These are phyloP conservation scores for Lentinula aciculospora DNA, from an alignment of 768 basidiomycete species.

Conservation along the genomic window DNA sequence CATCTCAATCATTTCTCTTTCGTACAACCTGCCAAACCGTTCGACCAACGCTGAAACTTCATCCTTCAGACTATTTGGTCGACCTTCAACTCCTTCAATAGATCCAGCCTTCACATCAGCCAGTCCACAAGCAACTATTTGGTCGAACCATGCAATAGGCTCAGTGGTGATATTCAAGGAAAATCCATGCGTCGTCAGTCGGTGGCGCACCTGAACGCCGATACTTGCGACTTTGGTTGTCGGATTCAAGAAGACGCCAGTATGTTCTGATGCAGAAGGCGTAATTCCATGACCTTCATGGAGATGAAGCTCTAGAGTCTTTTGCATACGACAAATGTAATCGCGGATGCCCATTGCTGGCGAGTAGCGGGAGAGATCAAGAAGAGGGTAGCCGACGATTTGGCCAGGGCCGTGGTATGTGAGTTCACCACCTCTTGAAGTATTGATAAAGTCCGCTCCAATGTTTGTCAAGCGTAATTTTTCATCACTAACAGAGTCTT, in stretches of 20 bases:
- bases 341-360: conserved; percentile 69
- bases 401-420: conserved; percentile 99
- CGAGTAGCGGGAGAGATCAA: conserved; percentile 78
- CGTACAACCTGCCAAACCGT: conserved; percentile 42
- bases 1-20: conserved; percentile 42
- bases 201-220: conserved; percentile 92
- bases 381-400: conserved; percentile 89
- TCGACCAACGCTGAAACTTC: conserved; percentile 48
- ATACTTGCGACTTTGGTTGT: conserved; percentile 89
- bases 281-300: conserved; percentile 51
- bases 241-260: conserved; percentile 84
- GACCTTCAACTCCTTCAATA: conserved; percentile 42
- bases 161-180: conserved; percentile 84
- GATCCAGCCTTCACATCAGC: conserved; percentile 76
- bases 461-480: conserved; percentile 56
- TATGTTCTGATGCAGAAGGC: conserved; percentile 66
- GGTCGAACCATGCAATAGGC: conserved; percentile 80
- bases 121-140: conserved; percentile 88
- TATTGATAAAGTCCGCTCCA: conserved; percentile 84
- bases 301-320: conserved; percentile 60
- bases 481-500: conserved; percentile 53
- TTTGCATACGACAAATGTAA: conserved; percentile 84
- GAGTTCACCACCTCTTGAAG: conserved; percentile 85
- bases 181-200: conserved; percentile 94
- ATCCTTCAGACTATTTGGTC: conserved; percentile 33